Evolutionary conservation across 768 basidiomycete species (phyloP).

Genomic region (Omphalotus guepiniiformis): DNA sequence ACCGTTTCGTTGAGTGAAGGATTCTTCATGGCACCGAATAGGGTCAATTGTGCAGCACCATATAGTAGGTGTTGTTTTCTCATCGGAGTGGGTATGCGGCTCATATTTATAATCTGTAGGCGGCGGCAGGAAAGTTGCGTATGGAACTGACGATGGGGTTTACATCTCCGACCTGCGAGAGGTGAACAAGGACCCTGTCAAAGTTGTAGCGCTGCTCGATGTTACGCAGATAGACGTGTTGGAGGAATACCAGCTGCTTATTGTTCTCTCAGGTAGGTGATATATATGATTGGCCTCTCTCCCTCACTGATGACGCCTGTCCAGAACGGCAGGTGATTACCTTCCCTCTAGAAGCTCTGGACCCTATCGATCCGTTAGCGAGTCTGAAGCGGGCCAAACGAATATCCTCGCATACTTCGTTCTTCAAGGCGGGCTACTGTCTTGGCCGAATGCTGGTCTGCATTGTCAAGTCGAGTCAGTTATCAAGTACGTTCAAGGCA

Average conservation of each 20-base stretch:
- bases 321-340: slow-evolving; percentile 93
- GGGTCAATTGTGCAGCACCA: slow-evolving; percentile 89
- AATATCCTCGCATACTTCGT: slow-evolving; percentile 93
- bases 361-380: slow-evolving; percentile 84
- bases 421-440: slow-evolving; percentile 96
- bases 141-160: slow-evolving; percentile 97
- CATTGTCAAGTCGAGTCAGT: slow-evolving; percentile 91
- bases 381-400: slow-evolving; percentile 92
- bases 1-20: slow-evolving; percentile 80
- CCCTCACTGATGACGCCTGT: slow-evolving; percentile 3
- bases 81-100: slow-evolving; percentile 7
- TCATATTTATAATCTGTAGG: slow-evolving; percentile 38
- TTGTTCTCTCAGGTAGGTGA: slow-evolving; percentile 90
- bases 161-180: slow-evolving; percentile 89
- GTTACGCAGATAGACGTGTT: slow-evolving; percentile 95
- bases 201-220: slow-evolving; percentile 84
- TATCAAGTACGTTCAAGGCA: slow-evolving; percentile 96
- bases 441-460: slow-evolving; percentile 90
- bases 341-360: slow-evolving; percentile 90
- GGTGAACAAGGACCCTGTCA: slow-evolving; percentile 73
- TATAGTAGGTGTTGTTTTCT: slow-evolving; percentile 58
- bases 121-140: slow-evolving; percentile 80
- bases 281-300: neutral
- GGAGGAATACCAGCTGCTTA: slow-evolving; percentile 91
- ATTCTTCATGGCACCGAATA: slow-evolving; percentile 81